Evolutionary conservation across 2,329 filamentous ascomycete genomes (phyloP).

Genomic region (Aspergillus novoparasiticus): DNA sequence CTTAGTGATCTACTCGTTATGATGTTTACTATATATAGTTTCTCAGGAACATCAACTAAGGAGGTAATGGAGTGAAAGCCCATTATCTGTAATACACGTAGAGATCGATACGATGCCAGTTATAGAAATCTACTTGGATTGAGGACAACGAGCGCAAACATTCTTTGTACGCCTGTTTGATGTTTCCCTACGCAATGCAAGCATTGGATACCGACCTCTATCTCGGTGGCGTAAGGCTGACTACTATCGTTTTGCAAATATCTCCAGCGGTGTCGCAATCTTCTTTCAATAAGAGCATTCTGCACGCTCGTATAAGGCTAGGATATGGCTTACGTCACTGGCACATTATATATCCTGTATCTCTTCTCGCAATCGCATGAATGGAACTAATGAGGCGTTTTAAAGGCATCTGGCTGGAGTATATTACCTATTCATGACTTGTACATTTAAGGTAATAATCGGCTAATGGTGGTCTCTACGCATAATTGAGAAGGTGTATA

Average conservation of each 20-base stretch:
- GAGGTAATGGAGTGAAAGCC: no score
- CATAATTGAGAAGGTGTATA: no score
- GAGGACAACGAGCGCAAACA: no score
- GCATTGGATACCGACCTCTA: background rate
- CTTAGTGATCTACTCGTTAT: background rate
- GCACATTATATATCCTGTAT: background rate
- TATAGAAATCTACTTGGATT: no score
- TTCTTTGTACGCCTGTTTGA: background rate
- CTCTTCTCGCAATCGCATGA: no score
- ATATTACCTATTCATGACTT: no score
- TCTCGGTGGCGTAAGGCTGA: background rate
- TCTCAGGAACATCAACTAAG: background rate
- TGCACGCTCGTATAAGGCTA: background rate
- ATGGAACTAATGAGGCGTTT: no score
- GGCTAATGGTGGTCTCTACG: no score
- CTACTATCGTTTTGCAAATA: background rate
- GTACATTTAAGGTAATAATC: no score
- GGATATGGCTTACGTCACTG: background rate
- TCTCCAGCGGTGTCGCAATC: background rate
- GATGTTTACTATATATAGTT: background rate
- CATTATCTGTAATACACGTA: background rate
- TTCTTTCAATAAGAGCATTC: background rate
- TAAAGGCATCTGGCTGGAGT: no score
- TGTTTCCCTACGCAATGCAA: background rate
- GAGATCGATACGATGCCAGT: background rate